phyloP scores from a whole-genome alignment of 805 yeast species.

The Komagataella ulmi region DNA sequence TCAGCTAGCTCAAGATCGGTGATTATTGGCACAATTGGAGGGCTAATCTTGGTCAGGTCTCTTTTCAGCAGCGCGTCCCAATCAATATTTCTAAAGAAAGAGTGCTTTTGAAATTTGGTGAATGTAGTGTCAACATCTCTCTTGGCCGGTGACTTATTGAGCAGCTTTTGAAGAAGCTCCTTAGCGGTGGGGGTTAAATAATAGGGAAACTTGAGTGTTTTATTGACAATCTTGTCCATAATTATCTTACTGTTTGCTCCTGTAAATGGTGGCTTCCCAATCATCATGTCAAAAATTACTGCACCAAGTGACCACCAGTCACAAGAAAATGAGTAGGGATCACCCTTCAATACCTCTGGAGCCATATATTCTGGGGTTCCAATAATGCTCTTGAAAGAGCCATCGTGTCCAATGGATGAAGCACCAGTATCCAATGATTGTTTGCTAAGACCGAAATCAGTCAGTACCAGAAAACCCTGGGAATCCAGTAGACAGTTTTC shows the following conservation, averaged over 20 bases:
- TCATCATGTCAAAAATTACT: slow-evolving; percentile 62
- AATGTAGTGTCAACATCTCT: slow-evolving; percentile 49
- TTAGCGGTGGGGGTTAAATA: slow-evolving; percentile 72
- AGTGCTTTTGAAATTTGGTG: slow-evolving; percentile 42
- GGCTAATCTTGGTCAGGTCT: slow-evolving; percentile 41
- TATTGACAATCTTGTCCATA: slow-evolving; percentile 58
- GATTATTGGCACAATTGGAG: slow-evolving; percentile 76
- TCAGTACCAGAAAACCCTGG: slow-evolving; percentile 68
- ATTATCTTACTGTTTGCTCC: slow-evolving; percentile 70
- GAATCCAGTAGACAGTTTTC: slow-evolving; percentile 74
- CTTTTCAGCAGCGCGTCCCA: slow-evolving; percentile 50
- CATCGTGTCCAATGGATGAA: slow-evolving; percentile 33
- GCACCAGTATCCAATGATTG: slow-evolving; percentile 20
- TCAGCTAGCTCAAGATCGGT: slow-evolving; percentile 78
- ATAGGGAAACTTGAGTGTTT: slow-evolving; percentile 57
- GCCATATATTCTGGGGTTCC: slow-evolving; percentile 86
- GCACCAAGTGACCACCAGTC: slow-evolving; percentile 94
- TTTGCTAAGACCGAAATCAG: slow-evolving; percentile 75
- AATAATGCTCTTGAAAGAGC: slow-evolving; percentile 42
- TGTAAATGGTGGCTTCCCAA: slow-evolving; percentile 83
- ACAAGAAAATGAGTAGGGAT: slow-evolving; percentile 63
- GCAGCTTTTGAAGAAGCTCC: slow-evolving; percentile 50
- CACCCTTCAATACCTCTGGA: slow-evolving; percentile 74
- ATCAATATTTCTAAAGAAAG: slow-evolving; percentile 64
- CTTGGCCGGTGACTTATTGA: slow-evolving; percentile 58